phyloP scores from a whole-genome alignment of 2,329 filamentous ascomycete genomes.

The Teratosphaeria gauchensis region DNA sequence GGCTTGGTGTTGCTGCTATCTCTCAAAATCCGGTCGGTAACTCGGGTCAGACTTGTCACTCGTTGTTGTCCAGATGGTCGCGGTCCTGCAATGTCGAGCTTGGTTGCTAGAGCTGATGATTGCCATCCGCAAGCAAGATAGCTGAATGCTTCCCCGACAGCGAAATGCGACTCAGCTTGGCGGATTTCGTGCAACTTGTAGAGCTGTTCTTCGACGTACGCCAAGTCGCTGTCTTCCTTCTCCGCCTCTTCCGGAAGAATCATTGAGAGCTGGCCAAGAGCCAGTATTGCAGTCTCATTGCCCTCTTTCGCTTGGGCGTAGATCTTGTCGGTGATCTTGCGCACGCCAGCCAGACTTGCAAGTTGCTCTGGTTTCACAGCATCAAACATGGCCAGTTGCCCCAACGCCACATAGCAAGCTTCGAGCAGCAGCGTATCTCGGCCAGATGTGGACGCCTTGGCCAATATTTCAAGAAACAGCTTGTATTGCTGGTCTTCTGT shows the following conservation, averaged over 20 bases:
- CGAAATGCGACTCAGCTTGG: constrained; percentile 79
- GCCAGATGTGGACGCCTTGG: constrained; percentile 44
- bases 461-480: constrained; percentile 34
- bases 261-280: constrained; percentile 67
- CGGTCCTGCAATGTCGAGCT: constrained; percentile 60
- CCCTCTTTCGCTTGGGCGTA: constrained; percentile 64
- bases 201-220: constrained; percentile 55
- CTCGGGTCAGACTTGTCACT: constrained; percentile 36
- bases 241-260: constrained; percentile 42
- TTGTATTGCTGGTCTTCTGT: constrained; percentile 12
- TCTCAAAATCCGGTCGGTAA: constrained; percentile 62
- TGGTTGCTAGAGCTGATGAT: constrained; percentile 65
- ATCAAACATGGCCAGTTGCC: constrained; percentile 52
- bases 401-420: constrained; percentile 48
- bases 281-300: constrained; percentile 70
- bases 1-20: constrained; percentile 82
- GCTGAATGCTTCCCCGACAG: constrained; percentile 78
- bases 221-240: constrained; percentile 31
- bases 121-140: constrained; percentile 72
- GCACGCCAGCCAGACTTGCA: constrained; percentile 12
- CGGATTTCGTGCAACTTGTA: constrained; percentile 75
- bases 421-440: constrained; percentile 49
- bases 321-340: constrained; percentile 50
- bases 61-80: constrained; percentile 33
- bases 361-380: constrained; percentile 39